A percentile compares a stretch with the other conserved stretches of the same genome.
phyloP scores from a whole-genome alignment of 768 basidiomycete species.

The Lentinula edodes region DNA sequence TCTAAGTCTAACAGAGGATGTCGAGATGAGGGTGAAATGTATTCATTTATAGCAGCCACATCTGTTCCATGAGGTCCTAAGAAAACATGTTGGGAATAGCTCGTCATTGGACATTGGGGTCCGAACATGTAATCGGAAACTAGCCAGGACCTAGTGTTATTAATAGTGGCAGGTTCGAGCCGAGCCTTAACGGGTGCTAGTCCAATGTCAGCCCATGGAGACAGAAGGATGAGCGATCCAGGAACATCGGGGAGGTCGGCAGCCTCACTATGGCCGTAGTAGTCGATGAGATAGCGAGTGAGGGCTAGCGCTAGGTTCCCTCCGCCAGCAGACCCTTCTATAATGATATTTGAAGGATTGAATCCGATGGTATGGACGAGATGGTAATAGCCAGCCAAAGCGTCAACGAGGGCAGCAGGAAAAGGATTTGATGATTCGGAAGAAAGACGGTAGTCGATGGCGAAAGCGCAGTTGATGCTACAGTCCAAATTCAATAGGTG shows the following conservation, averaged over 20 bases:
- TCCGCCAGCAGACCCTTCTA: constrained; percentile 74
- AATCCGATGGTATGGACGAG: constrained; percentile 55
- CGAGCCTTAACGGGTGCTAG: constrained; percentile 26
- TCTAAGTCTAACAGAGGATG: constrained; percentile 26
- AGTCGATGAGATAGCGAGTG: constrained; percentile 53
- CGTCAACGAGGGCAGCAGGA: constrained; percentile 71
- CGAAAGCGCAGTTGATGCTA: constrained; percentile 42
- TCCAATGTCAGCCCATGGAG: constrained; percentile 50
- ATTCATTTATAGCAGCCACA: constrained; percentile 41
- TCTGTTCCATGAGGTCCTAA: constrained; percentile 41
- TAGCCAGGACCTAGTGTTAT: constrained; percentile 16
- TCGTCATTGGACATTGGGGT: constrained; percentile 8
- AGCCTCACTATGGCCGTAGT: constrained; percentile 20
- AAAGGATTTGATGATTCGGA: constrained; percentile 50
- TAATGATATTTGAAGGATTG: constrained; percentile 50
- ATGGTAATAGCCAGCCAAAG: constrained; percentile 67
- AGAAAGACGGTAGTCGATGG: constrained; percentile 70
- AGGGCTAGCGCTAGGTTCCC: constrained; percentile 66
- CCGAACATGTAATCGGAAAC: constrained; percentile 32
- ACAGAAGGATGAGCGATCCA: constrained; percentile 44
- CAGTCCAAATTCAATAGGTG: constrained; percentile 41
- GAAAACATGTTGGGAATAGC: constrained; percentile 25
- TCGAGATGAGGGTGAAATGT: constrained; percentile 53
- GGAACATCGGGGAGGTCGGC: constrained; percentile 33
- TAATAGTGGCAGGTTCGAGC: constrained; percentile 23